Conservation (phyloP, 2,329 filamentous ascomycete species). For the Exophiala calicioides region DNA sequence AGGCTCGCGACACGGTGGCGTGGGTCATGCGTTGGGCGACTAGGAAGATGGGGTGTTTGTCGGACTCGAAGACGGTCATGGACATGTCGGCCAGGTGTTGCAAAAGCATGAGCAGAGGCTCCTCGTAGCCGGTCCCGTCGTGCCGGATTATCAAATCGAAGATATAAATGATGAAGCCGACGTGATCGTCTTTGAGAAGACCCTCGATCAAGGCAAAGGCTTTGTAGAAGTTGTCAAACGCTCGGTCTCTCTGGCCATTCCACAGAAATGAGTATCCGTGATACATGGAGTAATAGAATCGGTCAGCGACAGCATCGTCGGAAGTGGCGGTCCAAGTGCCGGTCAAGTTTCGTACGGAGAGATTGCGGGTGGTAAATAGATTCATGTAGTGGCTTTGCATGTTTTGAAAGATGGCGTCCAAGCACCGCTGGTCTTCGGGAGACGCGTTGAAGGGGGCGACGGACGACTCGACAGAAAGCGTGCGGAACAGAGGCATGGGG, state of each 20-base stretch:
- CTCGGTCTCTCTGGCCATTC: slow-evolving; percentile 29
- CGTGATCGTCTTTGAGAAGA: slow-evolving; percentile 30
- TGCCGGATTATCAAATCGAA: slow-evolving; percentile 32
- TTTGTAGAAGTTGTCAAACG: slow-evolving; percentile 30
- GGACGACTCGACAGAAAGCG: slow-evolving; percentile 26
- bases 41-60: slow-evolving; percentile 29
- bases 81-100: slow-evolving; percentile 29
- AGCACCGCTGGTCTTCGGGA: slow-evolving; percentile 26
- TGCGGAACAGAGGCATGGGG: slow-evolving; percentile 29
- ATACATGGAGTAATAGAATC: slow-evolving; percentile 32
- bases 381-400: slow-evolving; percentile 29
- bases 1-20: slow-evolving; percentile 23
- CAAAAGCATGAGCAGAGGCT: slow-evolving; percentile 29
- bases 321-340: slow-evolving; percentile 30
- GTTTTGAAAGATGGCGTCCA: slow-evolving; percentile 27
- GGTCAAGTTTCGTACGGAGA: slow-evolving; percentile 26
- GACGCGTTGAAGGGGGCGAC: slow-evolving; percentile 19
- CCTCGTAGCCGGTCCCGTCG: slow-evolving; percentile 31
- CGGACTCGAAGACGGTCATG: slow-evolving; percentile 26
- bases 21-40: slow-evolving; percentile 26
- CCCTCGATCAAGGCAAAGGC: slow-evolving; percentile 29
- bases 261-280: slow-evolving; percentile 31
- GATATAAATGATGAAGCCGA: slow-evolving; percentile 32
- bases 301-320: slow-evolving; percentile 29
- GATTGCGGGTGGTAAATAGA: slow-evolving; percentile 26